Base-by-base conservation (phyloP, 805 yeast genomes). In the Candida morakotiae region DNA sequence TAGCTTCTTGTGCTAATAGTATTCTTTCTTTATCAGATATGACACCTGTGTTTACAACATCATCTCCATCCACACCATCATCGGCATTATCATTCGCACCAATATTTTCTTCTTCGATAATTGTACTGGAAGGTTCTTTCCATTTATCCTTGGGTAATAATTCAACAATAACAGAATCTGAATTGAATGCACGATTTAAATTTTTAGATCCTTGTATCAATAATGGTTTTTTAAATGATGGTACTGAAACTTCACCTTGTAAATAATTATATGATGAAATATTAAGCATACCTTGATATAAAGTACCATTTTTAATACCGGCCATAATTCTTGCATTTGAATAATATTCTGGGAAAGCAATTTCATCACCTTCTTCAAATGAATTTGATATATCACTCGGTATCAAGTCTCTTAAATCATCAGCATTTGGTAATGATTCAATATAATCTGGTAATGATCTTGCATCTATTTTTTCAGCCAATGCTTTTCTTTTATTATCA, bases 141-240 rank as follows among this genome's bases (percentile, higher is more conserved):
- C 98, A 93, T 54, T 85, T 79, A 20, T 73, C 68, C 46, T 85
- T 77, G 1, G 98, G 96, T 29, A 93, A 67, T 29, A 93, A 64
- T 60, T 93, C 98, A 4, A 93, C 87, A 31, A 88, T 85, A 21
- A 93, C 98, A 25, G 79, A 75, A 53, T 93, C 99, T 19, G 96
- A 89, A 50, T 86, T 87, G 64, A 91, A 91, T 0, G 91, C 84
- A 60, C 99, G 79, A 58, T 93, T 93, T 48, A 93, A 62, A 56
- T 81, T 81, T 51, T 85, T 86, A 32, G 89, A 73, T 0, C 98
- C 99, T 9, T 84, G 62, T 26, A 93, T 68, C 28, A 91, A 66
- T 21, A 93, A 69, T 1, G 97, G 97, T 55, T 81, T 83, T 29
- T 87, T 81, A 52, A 87, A 81, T 0, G 83, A 76, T 2, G 81